Conservation (phyloP, 805 yeast species). For the Candida insectalens region DNA sequence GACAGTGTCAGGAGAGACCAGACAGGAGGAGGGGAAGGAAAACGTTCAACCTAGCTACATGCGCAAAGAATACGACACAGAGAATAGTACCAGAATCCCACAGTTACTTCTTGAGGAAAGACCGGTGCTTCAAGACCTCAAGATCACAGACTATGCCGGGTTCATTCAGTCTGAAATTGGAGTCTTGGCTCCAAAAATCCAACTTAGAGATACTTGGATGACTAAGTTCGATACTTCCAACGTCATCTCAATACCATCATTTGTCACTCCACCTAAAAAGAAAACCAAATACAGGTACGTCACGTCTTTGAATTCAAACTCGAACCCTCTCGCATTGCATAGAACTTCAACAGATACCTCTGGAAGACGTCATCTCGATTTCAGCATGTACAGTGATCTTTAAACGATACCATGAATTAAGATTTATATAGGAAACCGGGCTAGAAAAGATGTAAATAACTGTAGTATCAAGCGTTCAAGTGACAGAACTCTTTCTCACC, state of each 20-base stretch:
- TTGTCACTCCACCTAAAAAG: conserved; percentile 5
- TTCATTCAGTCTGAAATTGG: conserved; percentile 3
- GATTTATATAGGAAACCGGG: not conserved
- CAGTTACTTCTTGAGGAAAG: conserved; percentile 1
- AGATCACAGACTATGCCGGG: conserved; percentile 5
- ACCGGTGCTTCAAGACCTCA: conserved; percentile 1
- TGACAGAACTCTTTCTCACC: conserved; percentile 27
- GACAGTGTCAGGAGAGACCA: too few relatives aligned
- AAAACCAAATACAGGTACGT: conserved; percentile 1
- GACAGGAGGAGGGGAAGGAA: conserved; percentile 1
- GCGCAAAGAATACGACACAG: not conserved
- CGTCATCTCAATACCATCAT: conserved; percentile 2
- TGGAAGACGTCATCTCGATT: not conserved
- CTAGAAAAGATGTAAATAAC: not conserved
- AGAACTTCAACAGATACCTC: too few relatives aligned
- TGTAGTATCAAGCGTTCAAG: not conserved
- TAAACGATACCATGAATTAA: not conserved
- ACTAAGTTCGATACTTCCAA: conserved; percentile 1
- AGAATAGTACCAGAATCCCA: not conserved
- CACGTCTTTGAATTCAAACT: not conserved
- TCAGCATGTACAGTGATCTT: not conserved
- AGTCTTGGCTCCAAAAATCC: conserved; percentile 2
- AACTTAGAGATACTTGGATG: conserved; percentile 5
- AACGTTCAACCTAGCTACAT: not conserved
- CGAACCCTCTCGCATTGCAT: too few relatives aligned